Evolutionary conservation across 2,329 filamentous ascomycete genomes (phyloP), one percentile per base, ranked within the genome.

Genomic region (Talaromyces rugulosus): DNA sequence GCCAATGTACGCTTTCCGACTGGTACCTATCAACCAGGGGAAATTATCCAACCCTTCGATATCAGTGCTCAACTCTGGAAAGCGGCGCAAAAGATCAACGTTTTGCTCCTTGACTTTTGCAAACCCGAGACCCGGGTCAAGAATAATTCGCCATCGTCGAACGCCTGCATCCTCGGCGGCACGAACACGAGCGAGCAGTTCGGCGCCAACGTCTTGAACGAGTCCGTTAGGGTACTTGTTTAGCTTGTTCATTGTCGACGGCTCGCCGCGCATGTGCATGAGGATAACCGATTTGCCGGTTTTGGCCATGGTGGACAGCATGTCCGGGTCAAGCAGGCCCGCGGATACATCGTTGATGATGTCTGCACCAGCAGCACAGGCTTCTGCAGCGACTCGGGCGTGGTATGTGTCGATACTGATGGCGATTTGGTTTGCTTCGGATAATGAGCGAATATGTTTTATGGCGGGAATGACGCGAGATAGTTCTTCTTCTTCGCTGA

Each of bases 311-410:
- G 90, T 92, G 14, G 87, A 70, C 0, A 99, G 84, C 92, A 99
- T 98, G 0, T 84, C 82, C 0, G 85, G 78, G 73, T 98, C 95
- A 57, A 96, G 81, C 4, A 81, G 72, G 3, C 95, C 95, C 1
- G 89, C 92, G 0, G 92, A 96, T 40, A 99, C 88, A 75, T 99
- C 95, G 77, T 99, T 99, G 78, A 99, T 87, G 65, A 99, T 90
- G 73, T 97, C 89, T 6, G 93, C 94, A 57, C 95, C 95, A 4
- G 88, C 90, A 30, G 81, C 78, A 61, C 95, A 82, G 18, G 92
- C 91, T 23, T 86, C 86, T 68, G 88, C 85, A 2, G 94, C 95
- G 1, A 99, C 94, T 1, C 81, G 79, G 0, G 94, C 90, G 34
- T 92, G 90, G 78, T 96, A 99, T 3, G 95, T 99, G 78, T 99